Evolutionary conservation across 192 early-diverging fungal genomes (phyloP).

Genomic region (Backusella parvicylindrica): DNA sequence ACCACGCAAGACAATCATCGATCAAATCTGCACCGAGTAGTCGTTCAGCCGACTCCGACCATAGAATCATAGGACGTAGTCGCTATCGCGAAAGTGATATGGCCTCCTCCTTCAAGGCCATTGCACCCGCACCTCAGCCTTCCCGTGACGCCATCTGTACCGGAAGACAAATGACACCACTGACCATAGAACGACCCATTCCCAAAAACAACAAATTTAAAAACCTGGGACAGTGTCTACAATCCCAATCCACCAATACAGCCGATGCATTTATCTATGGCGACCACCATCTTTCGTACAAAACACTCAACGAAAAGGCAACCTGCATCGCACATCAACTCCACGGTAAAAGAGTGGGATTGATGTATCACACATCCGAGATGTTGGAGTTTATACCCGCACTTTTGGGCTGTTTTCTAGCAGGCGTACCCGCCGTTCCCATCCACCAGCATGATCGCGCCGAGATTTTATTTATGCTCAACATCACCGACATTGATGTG

Average conservation of each 20-base stretch:
- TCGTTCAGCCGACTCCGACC: background rate
- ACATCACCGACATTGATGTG: constrained; percentile 56
- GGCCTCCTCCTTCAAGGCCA: constrained; percentile 25
- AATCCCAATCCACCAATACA: constrained; percentile 54
- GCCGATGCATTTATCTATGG: constrained; percentile 14
- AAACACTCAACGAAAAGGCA: constrained; percentile 62
- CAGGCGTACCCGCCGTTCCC: constrained; percentile 79
- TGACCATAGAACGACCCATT: constrained; percentile 38
- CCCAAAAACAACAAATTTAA: constrained; percentile 48
- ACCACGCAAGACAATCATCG: background rate
- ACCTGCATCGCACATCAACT: constrained; percentile 65
- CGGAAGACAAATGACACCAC: constrained; percentile 50
- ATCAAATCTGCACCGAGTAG: background rate
- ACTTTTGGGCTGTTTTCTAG: constrained; percentile 74
- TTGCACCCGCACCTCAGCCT: constrained; percentile 27
- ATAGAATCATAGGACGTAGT: constrained; percentile 3
- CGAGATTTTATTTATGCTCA: constrained; percentile 73
- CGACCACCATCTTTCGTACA: constrained; percentile 53
- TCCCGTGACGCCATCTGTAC: constrained; percentile 16
- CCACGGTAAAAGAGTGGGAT: constrained; percentile 50
- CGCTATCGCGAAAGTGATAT: constrained; percentile 21
- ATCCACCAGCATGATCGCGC: constrained; percentile 73
- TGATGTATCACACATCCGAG: constrained; percentile 75
- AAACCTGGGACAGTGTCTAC: constrained; percentile 62
- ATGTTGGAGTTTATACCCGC: constrained; percentile 75